phyloP scores from a whole-genome alignment of 441 rosid species.

The Capsella rubella region DNA sequence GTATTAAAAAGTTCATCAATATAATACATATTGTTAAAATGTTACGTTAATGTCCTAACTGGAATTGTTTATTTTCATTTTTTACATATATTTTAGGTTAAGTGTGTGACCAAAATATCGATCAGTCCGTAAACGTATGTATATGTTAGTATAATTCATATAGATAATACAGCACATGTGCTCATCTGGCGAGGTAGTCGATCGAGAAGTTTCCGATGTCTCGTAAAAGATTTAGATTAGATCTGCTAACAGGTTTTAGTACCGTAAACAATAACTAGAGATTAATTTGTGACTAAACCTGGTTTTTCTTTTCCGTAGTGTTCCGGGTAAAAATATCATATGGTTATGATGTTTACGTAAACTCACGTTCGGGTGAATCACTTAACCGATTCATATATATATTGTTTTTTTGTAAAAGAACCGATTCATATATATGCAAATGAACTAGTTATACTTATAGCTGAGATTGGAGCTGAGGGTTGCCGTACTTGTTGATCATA shows the following conservation, averaged over 20 bases:
- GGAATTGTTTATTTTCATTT: neutral
- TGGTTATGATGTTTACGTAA: no score
- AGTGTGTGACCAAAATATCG: neutral
- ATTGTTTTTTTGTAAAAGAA: no score
- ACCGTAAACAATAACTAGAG: neutral
- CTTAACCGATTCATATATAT: no score
- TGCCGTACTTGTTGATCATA: no score
- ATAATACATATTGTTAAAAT: neutral
- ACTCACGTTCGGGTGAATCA: no score
- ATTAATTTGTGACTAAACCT: neutral
- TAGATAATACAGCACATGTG: constrained; percentile 24
- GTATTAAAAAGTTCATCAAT: neutral
- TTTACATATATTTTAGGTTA: neutral
- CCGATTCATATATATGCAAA: no score
- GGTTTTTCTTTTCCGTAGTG: no score
- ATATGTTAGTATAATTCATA: neutral
- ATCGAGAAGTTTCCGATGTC: constrained; percentile 30
- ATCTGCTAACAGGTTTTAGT: neutral
- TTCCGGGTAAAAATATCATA: no score
- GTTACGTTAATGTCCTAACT: neutral
- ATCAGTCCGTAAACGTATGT: neutral
- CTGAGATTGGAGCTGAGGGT: no score
- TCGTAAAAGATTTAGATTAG: constrained; percentile 22
- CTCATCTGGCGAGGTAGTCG: constrained; percentile 22
- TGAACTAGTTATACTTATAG: no score